Evolutionary conservation across 352 stramenopile species (phyloP).

Genomic region (Thalassiosira delicatula): DNA sequence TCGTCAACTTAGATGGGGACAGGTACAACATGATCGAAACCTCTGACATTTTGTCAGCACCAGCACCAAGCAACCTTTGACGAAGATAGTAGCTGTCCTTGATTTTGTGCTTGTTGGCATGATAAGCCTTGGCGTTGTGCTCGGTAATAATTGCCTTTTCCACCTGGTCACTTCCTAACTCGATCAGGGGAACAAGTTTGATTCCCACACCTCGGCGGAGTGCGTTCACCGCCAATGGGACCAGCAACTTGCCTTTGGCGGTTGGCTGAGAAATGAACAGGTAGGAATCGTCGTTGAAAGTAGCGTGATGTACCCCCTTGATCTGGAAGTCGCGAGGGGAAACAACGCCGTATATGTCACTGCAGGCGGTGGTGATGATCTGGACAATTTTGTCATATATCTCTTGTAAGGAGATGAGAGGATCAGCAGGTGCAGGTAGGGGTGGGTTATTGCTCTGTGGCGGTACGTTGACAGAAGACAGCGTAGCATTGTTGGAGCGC

Average conservation of each 20-base stretch:
- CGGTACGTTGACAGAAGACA: too few species aligned
- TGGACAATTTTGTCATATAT: too few species aligned
- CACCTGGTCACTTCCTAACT: conserved; percentile 2
- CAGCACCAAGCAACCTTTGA: too few species aligned
- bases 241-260: background rate
- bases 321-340: background rate
- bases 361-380: too few species aligned
- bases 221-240: background rate
- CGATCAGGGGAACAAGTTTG: background rate
- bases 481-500: too few species aligned
- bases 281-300: background rate
- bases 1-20: background rate
- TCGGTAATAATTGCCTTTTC: background rate
- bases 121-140: background rate
- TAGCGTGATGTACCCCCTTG: background rate
- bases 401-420: too few species aligned
- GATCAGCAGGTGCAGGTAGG: too few species aligned
- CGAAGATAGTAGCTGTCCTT: background rate
- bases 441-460: too few species aligned
- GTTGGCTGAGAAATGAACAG: background rate
- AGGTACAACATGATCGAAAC: background rate
- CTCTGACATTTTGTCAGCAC: background rate
- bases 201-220: background rate
- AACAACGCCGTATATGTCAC: too few species aligned
- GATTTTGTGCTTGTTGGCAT: background rate